A percentile compares a stretch with the other conserved stretches of the same genome.
Evolutionary conservation across 805 yeast genomes (phyloP).

Genomic region (Saturnispora ahearnii): DNA sequence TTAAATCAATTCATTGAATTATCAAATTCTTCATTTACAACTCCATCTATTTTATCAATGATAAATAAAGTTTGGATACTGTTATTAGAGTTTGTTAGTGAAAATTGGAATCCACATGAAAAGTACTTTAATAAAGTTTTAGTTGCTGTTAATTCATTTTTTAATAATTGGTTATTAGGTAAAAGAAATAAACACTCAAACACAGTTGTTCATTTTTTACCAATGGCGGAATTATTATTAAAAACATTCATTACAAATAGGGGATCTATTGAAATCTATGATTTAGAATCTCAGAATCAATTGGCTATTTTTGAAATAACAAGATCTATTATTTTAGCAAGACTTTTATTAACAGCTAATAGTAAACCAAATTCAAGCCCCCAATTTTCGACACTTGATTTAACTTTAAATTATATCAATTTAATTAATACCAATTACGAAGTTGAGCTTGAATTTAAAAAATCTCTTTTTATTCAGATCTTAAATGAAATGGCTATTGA

Average conservation of each 20-base stretch:
- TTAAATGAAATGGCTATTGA: background rate
- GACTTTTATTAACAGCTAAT: background rate
- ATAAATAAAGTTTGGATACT: slow-evolving; percentile 4
- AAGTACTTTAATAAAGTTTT: background rate
- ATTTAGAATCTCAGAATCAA: background rate
- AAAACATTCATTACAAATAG: background rate
- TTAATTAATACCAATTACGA: slow-evolving; percentile 1
- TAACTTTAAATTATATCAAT: slow-evolving; percentile 3
- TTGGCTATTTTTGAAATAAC: slow-evolving; percentile 1
- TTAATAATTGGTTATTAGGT: background rate
- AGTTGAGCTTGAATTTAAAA: background rate
- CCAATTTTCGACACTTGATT: slow-evolving; percentile 5
- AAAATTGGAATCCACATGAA: slow-evolving; percentile 8
- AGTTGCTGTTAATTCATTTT: background rate
- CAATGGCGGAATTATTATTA: background rate
- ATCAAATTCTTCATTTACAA: background rate
- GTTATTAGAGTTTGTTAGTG: slow-evolving; percentile 1
- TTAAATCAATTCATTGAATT: background rate
- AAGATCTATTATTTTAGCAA: background rate
- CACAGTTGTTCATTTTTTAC: background rate
- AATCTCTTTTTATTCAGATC: background rate
- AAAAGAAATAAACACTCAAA: background rate
- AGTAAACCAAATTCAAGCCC: background rate
- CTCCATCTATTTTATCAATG: slow-evolving; percentile 3
- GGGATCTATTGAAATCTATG: background rate